phyloP scores from a whole-genome alignment of 345 rosid genomes.

The Mallotus nudiflorus region DNA sequence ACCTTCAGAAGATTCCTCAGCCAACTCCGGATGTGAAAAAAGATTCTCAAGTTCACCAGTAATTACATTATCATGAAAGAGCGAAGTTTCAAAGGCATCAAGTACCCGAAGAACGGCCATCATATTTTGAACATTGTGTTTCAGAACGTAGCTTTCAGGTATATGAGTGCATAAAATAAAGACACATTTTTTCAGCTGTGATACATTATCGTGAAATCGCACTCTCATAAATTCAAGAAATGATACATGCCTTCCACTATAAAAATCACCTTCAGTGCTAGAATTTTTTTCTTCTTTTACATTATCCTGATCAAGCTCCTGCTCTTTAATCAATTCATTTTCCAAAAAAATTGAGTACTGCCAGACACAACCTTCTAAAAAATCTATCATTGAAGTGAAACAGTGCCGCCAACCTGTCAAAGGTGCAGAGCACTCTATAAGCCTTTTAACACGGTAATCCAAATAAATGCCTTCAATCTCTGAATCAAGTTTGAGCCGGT shows the following conservation, averaged over 20 bases:
- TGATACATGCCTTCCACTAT: slow-evolving; percentile 11
- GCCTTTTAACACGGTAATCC: slow-evolving; percentile 40
- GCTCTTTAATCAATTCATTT: slow-evolving; percentile 17
- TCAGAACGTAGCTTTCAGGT: slow-evolving; percentile 23
- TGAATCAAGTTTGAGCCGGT: slow-evolving; percentile 31
- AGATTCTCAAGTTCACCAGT: slow-evolving; percentile 28
- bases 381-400: slow-evolving; percentile 24
- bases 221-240: slow-evolving; percentile 32
- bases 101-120: slow-evolving; percentile 22
- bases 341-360: slow-evolving; percentile 28
- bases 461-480: slow-evolving; percentile 40
- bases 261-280: neutral
- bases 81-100: slow-evolving; percentile 17
- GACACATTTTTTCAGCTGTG: slow-evolving; percentile 29
- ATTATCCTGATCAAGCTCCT: slow-evolving; percentile 6
- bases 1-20: neutral
- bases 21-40: slow-evolving; percentile 17
- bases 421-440: slow-evolving; percentile 27
- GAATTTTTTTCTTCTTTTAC: slow-evolving; percentile 1
- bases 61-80: slow-evolving; percentile 18
- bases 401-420: slow-evolving; percentile 30
- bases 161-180: slow-evolving; percentile 32
- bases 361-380: slow-evolving; percentile 27
- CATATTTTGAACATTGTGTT: slow-evolving; percentile 15
- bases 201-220: neutral